Percentiles rank a stretch among this genome's conserved stretches.
These are phyloP conservation scores for Stachybotrys chartarum DNA, from an alignment of 2,329 filamentous ascomycete species.

Conservation along the genomic window DNA sequence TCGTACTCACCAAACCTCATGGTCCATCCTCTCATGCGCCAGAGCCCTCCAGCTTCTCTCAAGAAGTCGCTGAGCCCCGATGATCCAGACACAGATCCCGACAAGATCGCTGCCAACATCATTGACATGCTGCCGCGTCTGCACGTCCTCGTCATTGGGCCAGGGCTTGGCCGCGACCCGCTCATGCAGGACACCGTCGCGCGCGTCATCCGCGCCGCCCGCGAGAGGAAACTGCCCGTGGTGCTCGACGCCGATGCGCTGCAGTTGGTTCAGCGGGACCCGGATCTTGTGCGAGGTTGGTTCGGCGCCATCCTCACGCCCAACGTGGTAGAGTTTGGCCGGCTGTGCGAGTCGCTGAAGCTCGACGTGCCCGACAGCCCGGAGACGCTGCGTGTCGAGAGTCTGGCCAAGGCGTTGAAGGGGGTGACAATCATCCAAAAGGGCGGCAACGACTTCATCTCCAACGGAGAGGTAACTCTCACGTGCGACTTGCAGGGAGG, in stretches of 20 bases:
- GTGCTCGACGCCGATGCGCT: slow-evolving; percentile 91
- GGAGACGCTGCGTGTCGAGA: slow-evolving; percentile 47
- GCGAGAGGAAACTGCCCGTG: slow-evolving; percentile 64
- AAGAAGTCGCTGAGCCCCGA: slow-evolving; percentile 17
- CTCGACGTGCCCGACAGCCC: slow-evolving; percentile 45
- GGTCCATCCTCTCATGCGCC: slow-evolving; percentile 94
- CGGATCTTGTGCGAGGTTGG: slow-evolving; percentile 74
- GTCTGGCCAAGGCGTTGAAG: slow-evolving; percentile 65
- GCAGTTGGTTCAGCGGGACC: slow-evolving; percentile 66
- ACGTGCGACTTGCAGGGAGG: slow-evolving; percentile 74
- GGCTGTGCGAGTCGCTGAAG: slow-evolving; percentile 69
- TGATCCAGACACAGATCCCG: slow-evolving; percentile 44
- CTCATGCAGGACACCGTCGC: slow-evolving; percentile 85
- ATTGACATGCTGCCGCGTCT: slow-evolving; percentile 77
- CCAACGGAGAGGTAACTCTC: slow-evolving; percentile 69
- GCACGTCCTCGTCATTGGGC: slow-evolving; percentile 88
- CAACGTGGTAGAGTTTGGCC: slow-evolving; percentile 87
- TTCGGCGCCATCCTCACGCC: slow-evolving; percentile 82
- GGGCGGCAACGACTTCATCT: slow-evolving; percentile 74
- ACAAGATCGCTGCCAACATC: slow-evolving; percentile 58
- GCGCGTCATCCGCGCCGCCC: slow-evolving; percentile 71
- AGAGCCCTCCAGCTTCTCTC: slow-evolving; percentile 48
- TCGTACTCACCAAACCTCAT: slow-evolving; percentile 97
- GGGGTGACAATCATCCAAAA: slow-evolving; percentile 93
- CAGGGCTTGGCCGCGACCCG: slow-evolving; percentile 81